phyloP scores from a whole-genome alignment of 164 flowering plant species.

The Stephania japonica region DNA sequence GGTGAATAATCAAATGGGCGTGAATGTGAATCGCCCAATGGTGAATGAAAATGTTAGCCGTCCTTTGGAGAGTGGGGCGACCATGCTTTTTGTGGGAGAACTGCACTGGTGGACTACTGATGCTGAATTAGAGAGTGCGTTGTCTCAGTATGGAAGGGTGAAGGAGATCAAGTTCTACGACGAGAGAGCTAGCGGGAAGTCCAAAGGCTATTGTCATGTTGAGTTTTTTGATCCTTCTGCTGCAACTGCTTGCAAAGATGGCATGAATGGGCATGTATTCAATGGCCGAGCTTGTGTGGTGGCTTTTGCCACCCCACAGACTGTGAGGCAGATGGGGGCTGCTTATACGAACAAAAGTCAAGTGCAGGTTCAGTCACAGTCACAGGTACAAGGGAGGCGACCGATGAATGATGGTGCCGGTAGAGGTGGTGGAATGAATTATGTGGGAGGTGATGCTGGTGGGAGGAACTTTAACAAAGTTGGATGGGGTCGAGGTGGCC shows the following conservation, averaged over 20 bases:
- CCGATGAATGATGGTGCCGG: constrained; percentile 45
- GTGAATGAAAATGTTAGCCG: constrained; percentile 32
- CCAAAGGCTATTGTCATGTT: constrained; percentile 78
- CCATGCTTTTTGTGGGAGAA: constrained; percentile 68
- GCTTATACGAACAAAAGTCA: constrained; percentile 42
- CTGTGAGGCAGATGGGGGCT: constrained; percentile 61
- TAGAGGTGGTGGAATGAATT: constrained; percentile 47
- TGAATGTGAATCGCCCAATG: constrained; percentile 27
- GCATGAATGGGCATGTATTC: constrained; percentile 56
- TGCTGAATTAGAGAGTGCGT: constrained; percentile 57
- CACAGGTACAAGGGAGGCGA: constrained; percentile 47
- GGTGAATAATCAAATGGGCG: constrained; percentile 22
- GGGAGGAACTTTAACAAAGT: constrained; percentile 49
- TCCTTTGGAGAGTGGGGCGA: constrained; percentile 43
- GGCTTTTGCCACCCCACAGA: constrained; percentile 62
- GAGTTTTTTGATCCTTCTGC: constrained; percentile 55
- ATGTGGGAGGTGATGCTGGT: constrained; percentile 41
- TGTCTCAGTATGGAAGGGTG: constrained; percentile 54
- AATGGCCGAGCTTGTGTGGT: constrained; percentile 76
- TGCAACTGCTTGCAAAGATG: constrained; percentile 64
- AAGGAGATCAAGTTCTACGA: constrained; percentile 71
- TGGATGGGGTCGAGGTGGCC: constrained; percentile 61
- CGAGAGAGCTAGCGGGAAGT: constrained; percentile 74
- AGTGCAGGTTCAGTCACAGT: constrained; percentile 42
- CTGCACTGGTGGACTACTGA: constrained; percentile 86